phyloP scores from a whole-genome alignment of 768 basidiomycete genomes.

The Pulveroboletus sp. region DNA sequence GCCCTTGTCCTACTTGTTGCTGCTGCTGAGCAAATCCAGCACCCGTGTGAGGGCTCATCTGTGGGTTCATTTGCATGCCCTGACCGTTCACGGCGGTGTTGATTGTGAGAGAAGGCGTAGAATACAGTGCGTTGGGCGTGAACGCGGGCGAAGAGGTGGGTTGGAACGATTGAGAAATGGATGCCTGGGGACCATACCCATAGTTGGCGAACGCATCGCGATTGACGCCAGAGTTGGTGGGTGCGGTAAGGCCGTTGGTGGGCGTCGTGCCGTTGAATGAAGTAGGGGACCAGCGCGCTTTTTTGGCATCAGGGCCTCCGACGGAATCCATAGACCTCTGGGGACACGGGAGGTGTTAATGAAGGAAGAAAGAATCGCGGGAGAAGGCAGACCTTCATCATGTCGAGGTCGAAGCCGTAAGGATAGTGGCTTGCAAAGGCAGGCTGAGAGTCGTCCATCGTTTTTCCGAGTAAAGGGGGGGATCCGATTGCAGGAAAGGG shows the following conservation, averaged over 20 bases:
- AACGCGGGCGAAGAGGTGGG: slow-evolving; percentile 45
- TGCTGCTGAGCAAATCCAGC: slow-evolving; percentile 50
- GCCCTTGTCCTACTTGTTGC: slow-evolving; percentile 28
- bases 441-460: slow-evolving; percentile 75
- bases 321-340: slow-evolving; percentile 85
- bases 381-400: slow-evolving; percentile 72
- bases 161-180: slow-evolving; percentile 52
- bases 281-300: slow-evolving; percentile 84
- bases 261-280: slow-evolving; percentile 38
- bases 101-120: slow-evolving; percentile 65
- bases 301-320: slow-evolving; percentile 82
- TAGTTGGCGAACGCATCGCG: slow-evolving; percentile 82
- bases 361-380: background rate
- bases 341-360: background rate
- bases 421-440: slow-evolving; percentile 67
- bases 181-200: slow-evolving; percentile 76
- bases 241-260: slow-evolving; percentile 34
- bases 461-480: slow-evolving; percentile 19
- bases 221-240: slow-evolving; percentile 37
- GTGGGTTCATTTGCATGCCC: slow-evolving; percentile 44
- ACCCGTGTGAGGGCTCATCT: slow-evolving; percentile 68
- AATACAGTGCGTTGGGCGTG: slow-evolving; percentile 60
- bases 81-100: slow-evolving; percentile 52
- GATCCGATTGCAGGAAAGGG: slow-evolving; percentile 28
- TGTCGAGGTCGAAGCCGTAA: slow-evolving; percentile 81